phyloP scores from a whole-genome alignment of 169 alveolate species.

The Cryptosporidium sp. region DNA sequence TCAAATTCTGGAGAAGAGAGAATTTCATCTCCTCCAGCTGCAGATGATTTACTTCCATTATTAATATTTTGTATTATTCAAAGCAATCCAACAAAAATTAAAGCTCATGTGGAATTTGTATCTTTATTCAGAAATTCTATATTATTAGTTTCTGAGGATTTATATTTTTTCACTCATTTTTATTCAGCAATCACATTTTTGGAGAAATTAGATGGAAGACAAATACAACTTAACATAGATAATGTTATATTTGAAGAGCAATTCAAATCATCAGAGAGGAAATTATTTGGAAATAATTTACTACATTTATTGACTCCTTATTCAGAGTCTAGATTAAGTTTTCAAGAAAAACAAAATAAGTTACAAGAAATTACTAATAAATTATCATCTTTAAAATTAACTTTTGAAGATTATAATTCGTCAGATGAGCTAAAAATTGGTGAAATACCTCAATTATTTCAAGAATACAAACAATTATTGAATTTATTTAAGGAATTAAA shows the following conservation, averaged over 20 bases:
- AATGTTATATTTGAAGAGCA: slow-evolving; percentile 20
- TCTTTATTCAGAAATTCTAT: slow-evolving; percentile 86
- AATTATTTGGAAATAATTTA: slow-evolving; percentile 44
- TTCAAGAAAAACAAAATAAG: slow-evolving; percentile 35
- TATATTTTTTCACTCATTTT: slow-evolving; percentile 86
- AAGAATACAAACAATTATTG: slow-evolving; percentile 21
- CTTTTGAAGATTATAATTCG: background rate
- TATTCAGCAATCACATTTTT: slow-evolving; percentile 84
- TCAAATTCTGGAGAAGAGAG: background rate
- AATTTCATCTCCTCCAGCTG: slow-evolving; percentile 80
- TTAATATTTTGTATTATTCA: slow-evolving; percentile 84
- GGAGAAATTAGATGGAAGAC: slow-evolving; percentile 67
- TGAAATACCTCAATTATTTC: slow-evolving; percentile 46
- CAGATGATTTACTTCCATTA: slow-evolving; percentile 88
- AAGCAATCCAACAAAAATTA: slow-evolving; percentile 86
- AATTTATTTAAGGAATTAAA: slow-evolving; percentile 18
- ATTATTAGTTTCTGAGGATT: slow-evolving; percentile 85
- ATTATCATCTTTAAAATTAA: background rate
- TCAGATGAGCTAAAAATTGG: slow-evolving; percentile 29
- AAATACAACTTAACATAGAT: slow-evolving; percentile 64
- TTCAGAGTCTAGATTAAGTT: slow-evolving; percentile 27
- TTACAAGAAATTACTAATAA: slow-evolving; percentile 20
- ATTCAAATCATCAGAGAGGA: slow-evolving; percentile 30
- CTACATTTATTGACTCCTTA: slow-evolving; percentile 18
- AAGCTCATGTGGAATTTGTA: slow-evolving; percentile 84